Evolutionary conservation across 2,329 filamentous ascomycete genomes (phyloP), one percentile per base, ranked within the genome.

Genomic region (Apiospora kogelbergensis): DNA sequence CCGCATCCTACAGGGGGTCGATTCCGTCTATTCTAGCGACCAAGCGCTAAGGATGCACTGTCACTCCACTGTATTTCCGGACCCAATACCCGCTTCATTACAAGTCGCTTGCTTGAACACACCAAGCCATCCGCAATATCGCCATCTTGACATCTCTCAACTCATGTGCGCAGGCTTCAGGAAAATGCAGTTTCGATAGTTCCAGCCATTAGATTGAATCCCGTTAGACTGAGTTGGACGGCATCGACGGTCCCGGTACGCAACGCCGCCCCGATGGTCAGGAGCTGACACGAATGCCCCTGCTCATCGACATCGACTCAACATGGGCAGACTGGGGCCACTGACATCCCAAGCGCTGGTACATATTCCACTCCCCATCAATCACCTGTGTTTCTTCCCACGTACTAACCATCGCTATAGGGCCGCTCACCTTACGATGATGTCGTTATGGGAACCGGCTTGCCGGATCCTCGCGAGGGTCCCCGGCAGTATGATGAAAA

Each of bases 381-480:
- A 63, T 3, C 37, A 26, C n/a, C 13, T 10, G n/a, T 4, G 24
- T 9, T 1, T 63, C 53, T 33, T 65, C 45, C 45, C 11, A 63
- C 30, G 45, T 65, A 42, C 66, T 72, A 48, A 68, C 68, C 24
- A 26, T 11, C 66, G 22, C 40, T 9, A 30, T 42, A 89, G 87
- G 88, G 88, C 70, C 84, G 88, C 30, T 89, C 87, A 24, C 88
- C 88, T 13, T 89, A 88, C 71, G 87, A 89, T 74, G 86, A 88
- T 72, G 84, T 87, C 15, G 82, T 88, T 6, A 79, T 81, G 33
- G 86, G 86, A 26, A 80, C 84, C 45, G 85, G 84, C 6, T 79
- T 82, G 41, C 78, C 78, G 1, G 79, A 84, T 63, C 73, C 78
- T 44, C 78, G 79, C 20, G 80, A 81, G 46, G 82, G 82, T 5